These are phyloP conservation scores for Fusarium nurragi DNA, from an alignment of 2,329 filamentous ascomycete species.

Conservation along the genomic window DNA sequence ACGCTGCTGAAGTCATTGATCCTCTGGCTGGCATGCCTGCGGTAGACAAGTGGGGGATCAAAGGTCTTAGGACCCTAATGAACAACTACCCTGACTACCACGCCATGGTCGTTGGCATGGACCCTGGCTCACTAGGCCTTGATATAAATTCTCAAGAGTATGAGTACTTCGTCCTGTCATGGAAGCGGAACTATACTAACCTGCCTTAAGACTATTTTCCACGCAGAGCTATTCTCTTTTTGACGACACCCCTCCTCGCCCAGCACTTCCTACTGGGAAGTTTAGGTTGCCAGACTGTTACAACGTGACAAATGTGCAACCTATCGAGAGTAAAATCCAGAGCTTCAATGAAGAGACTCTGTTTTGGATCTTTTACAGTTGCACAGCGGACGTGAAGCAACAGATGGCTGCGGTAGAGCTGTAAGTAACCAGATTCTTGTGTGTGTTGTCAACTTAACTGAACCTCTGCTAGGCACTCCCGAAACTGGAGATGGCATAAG, in stretches of 20 bases:
- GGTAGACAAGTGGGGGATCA: slow-evolving; percentile 71
- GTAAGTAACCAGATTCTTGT: slow-evolving; percentile 52
- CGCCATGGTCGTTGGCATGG: slow-evolving; percentile 67
- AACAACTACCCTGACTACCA: slow-evolving; percentile 72
- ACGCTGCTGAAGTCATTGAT: slow-evolving; percentile 60
- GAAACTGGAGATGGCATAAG: slow-evolving; percentile 76
- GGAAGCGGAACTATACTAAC: slow-evolving; percentile 28
- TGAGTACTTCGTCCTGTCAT: slow-evolving; percentile 42
- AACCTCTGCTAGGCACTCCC: slow-evolving; percentile 60
- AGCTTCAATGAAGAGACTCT: slow-evolving; percentile 76
- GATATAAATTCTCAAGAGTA: slow-evolving; percentile 68
- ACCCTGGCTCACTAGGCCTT: slow-evolving; percentile 65
- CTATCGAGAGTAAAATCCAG: slow-evolving; percentile 71
- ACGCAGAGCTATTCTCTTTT: slow-evolving; percentile 70
- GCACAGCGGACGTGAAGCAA: slow-evolving; percentile 69
- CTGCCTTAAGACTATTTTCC: slow-evolving; percentile 59
- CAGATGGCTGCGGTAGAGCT: slow-evolving; percentile 70
- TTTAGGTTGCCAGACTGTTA: slow-evolving; percentile 73
- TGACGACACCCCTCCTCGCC: slow-evolving; percentile 67
- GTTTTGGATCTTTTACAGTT: slow-evolving; percentile 76
- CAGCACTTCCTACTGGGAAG: slow-evolving; percentile 60
- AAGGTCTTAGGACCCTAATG: slow-evolving; percentile 70
- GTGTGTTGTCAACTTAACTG: slow-evolving; percentile 13
- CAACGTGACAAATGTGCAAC: slow-evolving; percentile 71
- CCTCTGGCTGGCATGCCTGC: slow-evolving; percentile 69